Percentiles rank a stretch among this genome's conserved stretches.
Conservation (phyloP, 768 basidiomycete genomes). For the Trichaptum fuscoviolaceum region DNA sequence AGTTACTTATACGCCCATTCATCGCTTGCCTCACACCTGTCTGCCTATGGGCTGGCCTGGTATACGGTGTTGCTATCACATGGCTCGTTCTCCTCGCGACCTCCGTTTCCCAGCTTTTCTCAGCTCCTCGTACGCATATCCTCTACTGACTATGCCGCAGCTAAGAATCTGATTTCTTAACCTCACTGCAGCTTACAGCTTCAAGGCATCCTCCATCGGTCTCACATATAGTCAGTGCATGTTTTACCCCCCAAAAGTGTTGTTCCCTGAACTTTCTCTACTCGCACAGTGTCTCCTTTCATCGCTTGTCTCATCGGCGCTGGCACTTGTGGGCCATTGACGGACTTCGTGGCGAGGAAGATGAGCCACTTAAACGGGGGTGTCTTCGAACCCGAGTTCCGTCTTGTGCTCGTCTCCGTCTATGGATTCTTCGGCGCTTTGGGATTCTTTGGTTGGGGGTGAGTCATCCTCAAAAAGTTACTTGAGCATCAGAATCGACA, state of each 20-base stretch:
- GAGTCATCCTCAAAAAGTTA: not conserved
- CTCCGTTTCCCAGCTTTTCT: slow-evolving; percentile 16
- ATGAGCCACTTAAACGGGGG: slow-evolving; percentile 13
- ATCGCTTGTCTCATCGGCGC: slow-evolving; percentile 15
- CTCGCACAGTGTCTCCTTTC: slow-evolving; percentile 12
- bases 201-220: slow-evolving; percentile 12
- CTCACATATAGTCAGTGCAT: slow-evolving; percentile 6
- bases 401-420: slow-evolving; percentile 22
- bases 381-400: slow-evolving; percentile 18
- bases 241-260: not conserved
- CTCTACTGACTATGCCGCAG: not conserved
- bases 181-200: slow-evolving; percentile 11
- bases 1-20: slow-evolving; percentile 1
- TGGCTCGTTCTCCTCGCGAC: slow-evolving; percentile 20
- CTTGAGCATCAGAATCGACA: not conserved
- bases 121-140: slow-evolving; percentile 12
- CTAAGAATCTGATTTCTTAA: not conserved
- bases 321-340: slow-evolving; percentile 14
- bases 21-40: not conserved
- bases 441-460: slow-evolving; percentile 19
- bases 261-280: not conserved
- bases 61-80: slow-evolving; percentile 18
- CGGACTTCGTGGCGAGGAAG: slow-evolving; percentile 13
- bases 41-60: slow-evolving; percentile 10
- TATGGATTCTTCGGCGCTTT: slow-evolving; percentile 22